phyloP scores from a whole-genome alignment of 176 grass and related monocot species.

The Oryza punctata region DNA sequence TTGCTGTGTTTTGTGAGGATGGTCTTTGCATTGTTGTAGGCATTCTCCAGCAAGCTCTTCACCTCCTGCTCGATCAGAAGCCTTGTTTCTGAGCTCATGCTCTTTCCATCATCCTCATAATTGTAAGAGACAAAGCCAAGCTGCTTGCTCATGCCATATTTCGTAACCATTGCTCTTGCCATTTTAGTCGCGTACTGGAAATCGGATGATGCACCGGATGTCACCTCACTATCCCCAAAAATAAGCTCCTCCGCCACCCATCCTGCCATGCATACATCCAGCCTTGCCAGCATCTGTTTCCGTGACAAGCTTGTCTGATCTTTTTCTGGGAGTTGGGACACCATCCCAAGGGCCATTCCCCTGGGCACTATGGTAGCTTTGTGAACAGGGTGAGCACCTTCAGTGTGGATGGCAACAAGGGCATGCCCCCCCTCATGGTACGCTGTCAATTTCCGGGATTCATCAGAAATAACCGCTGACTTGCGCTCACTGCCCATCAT shows the following conservation, averaged over 20 bases:
- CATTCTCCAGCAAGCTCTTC: conserved; percentile 74
- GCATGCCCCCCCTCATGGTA: conserved; percentile 98
- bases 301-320: conserved; percentile 91
- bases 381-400: conserved; percentile 81
- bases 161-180: conserved; percentile 90
- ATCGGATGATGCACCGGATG: conserved; percentile 84
- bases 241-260: conserved; percentile 96
- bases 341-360: conserved; percentile 90
- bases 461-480: conserved; percentile 85
- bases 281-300: conserved; percentile 82
- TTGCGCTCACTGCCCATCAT: conserved; percentile 97
- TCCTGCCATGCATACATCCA: conserved; percentile 93
- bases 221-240: conserved; percentile 93
- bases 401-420: conserved; percentile 91
- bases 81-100: conserved; percentile 93
- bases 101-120: conserved; percentile 77
- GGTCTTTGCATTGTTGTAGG: conserved; percentile 88
- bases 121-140: conserved; percentile 84
- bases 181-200: conserved; percentile 72
- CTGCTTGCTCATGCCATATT: conserved; percentile 94
- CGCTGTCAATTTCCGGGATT: conserved; percentile 76
- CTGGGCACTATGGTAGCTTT: conserved; percentile 95
- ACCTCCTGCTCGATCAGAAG: conserved; percentile 88
- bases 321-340: conserved; percentile 85
- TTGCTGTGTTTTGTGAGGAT: conserved; percentile 83